A percentile compares a stretch with the other conserved stretches of the same genome.
Evolutionary conservation across 2,329 filamentous ascomycete genomes (phyloP).

Genomic region (Neofusicoccum cordaticola): DNA sequence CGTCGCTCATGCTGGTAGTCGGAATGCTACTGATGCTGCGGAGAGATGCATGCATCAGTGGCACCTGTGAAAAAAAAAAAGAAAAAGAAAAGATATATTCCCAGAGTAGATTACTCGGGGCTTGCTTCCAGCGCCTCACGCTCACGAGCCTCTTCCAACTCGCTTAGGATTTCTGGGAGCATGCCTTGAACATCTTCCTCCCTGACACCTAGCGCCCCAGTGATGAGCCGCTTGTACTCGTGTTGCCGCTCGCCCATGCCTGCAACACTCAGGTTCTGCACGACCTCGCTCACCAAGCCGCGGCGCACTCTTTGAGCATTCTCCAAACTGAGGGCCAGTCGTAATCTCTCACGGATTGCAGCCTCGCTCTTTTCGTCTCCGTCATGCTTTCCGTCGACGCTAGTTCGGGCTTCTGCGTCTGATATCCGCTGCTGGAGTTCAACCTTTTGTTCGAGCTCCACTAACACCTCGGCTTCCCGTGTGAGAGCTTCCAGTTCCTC

Average conservation of each 20-base stretch:
- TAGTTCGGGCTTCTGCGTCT: background rate
- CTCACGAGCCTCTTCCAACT: constrained; percentile 42
- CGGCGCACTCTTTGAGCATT: constrained; percentile 59
- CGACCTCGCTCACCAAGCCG: constrained; percentile 64
- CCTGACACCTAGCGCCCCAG: constrained; percentile 64
- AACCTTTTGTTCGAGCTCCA: constrained; percentile 44
- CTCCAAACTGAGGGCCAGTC: constrained; percentile 58
- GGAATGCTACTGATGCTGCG: background rate
- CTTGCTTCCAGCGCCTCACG: constrained; percentile 33
- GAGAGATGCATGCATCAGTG: background rate
- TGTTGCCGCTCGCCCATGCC: constrained; percentile 72
- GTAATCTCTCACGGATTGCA: constrained; percentile 47
- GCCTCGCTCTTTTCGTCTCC: constrained; percentile 8
- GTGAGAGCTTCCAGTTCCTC: constrained; percentile 37
- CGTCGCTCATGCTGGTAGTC: background rate
- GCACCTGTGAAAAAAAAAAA: background rate
- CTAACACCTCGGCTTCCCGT: constrained; percentile 41
- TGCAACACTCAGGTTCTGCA: constrained; percentile 64
- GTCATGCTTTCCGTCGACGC: background rate
- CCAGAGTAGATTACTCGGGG: constrained; percentile 19
- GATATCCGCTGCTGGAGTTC: constrained; percentile 35
- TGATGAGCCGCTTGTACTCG: constrained; percentile 68
- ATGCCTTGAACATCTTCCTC: constrained; percentile 64
- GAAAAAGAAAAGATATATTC: background rate
- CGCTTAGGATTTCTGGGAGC: constrained; percentile 49